phyloP scores from a whole-genome alignment of 2,329 filamentous ascomycete genomes.

The Ophiosphaerella korrae region DNA sequence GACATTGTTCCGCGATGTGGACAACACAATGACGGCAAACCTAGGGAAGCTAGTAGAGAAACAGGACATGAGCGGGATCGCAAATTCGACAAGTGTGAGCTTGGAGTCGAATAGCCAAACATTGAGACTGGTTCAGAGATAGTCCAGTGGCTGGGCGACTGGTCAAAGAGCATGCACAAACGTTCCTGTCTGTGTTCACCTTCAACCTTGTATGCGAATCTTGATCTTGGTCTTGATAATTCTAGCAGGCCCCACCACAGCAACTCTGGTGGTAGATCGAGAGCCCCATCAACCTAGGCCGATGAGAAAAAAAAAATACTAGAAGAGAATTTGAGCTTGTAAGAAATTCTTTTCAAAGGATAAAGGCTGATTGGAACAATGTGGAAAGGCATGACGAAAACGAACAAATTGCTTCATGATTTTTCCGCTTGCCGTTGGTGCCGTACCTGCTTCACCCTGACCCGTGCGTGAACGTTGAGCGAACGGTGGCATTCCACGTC shows the following conservation, averaged over 20 bases:
- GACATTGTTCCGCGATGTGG: conserved; percentile 13
- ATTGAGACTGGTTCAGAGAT: background rate
- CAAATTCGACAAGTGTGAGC: conserved; percentile 5
- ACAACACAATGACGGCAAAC: background rate
- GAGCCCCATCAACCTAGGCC: background rate
- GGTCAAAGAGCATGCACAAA: no score
- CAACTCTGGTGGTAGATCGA: background rate
- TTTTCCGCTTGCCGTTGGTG: no score
- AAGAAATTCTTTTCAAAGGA: background rate
- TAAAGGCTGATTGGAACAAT: background rate
- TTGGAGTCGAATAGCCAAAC: background rate
- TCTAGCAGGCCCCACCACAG: no score
- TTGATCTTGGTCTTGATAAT: no score
- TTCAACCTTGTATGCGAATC: no score
- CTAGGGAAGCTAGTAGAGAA: background rate
- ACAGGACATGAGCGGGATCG: conserved; percentile 3
- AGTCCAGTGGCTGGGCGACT: background rate
- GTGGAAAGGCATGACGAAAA: background rate
- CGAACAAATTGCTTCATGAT: no score
- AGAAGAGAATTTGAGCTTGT: background rate
- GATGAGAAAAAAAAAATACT: background rate
- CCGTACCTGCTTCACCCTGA: no score
- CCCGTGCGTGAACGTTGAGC: conserved; percentile 7
- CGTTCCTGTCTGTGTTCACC: no score
- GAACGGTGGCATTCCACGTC: conserved; percentile 27